Evolutionary conservation across 768 basidiomycete species (phyloP).

Genomic region (Leccinum obscurum): DNA sequence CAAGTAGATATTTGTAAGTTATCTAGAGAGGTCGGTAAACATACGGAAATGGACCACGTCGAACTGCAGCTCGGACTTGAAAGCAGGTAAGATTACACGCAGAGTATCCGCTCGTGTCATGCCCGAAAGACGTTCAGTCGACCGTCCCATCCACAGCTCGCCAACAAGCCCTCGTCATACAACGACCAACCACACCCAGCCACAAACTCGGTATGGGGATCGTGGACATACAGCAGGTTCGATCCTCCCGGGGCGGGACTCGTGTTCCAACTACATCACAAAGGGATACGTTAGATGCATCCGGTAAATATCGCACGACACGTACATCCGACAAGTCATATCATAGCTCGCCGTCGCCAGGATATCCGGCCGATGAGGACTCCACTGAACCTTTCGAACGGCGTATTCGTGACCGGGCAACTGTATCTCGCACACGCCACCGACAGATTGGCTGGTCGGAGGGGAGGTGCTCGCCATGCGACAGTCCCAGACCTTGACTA

Average conservation of each 20-base stretch:
- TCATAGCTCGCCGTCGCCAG: conserved; percentile 82
- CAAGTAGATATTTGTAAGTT: not conserved
- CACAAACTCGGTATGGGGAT: conserved; percentile 93
- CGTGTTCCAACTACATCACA: conserved; percentile 67
- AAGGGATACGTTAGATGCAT: not conserved
- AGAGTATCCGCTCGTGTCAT: conserved; percentile 18
- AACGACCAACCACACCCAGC: conserved; percentile 92
- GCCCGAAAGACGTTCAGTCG: conserved; percentile 75
- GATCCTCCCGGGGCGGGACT: conserved; percentile 46
- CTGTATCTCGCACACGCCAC: conserved; percentile 68
- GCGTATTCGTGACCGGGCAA: conserved; percentile 89
- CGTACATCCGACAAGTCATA: conserved; percentile 93
- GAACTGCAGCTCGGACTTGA: not conserved
- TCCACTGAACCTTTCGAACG: conserved; percentile 87
- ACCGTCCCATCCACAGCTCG: conserved; percentile 92
- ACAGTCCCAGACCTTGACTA: conserved; percentile 81
- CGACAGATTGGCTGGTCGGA: conserved; percentile 51
- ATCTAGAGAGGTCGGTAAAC: not conserved
- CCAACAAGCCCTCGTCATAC: conserved; percentile 83
- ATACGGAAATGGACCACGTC: not conserved
- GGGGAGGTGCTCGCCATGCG: conserved; percentile 72
- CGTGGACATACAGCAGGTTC: conserved; percentile 69
- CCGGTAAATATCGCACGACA: conserved; percentile 16
- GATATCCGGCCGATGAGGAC: conserved; percentile 71
- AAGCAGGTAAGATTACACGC: not conserved